Conservation (phyloP, 108 stramenopile species). For the Nitzschia inconspicua region DNA sequence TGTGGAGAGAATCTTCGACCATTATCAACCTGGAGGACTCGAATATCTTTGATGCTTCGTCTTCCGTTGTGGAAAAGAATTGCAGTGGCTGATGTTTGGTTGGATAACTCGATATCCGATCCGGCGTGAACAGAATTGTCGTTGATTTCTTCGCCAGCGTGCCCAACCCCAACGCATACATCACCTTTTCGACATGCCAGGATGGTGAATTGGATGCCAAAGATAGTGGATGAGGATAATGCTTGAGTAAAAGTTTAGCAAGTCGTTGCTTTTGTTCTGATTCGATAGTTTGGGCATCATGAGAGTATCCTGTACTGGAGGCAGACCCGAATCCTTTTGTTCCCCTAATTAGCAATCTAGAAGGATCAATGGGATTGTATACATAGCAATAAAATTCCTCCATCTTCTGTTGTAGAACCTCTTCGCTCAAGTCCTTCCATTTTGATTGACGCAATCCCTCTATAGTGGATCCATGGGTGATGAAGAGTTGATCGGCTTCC, state of each 20-base stretch:
- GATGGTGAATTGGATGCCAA: slow-evolving; percentile 81
- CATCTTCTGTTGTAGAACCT: slow-evolving; percentile 13
- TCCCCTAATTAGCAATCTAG: slow-evolving; percentile 29
- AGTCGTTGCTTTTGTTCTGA: slow-evolving; percentile 12
- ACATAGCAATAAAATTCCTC: slow-evolving; percentile 57
- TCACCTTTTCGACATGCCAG: slow-evolving; percentile 52
- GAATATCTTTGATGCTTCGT: background rate
- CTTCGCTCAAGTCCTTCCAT: slow-evolving; percentile 16
- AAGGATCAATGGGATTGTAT: slow-evolving; percentile 56
- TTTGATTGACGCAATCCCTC: slow-evolving; percentile 69
- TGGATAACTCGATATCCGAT: slow-evolving; percentile 43
- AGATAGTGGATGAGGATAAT: slow-evolving; percentile 39
- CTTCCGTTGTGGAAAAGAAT: slow-evolving; percentile 39
- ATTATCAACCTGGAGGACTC: background rate
- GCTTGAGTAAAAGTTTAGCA: slow-evolving; percentile 11
- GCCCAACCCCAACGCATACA: slow-evolving; percentile 52
- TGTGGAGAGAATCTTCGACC: slow-evolving; percentile 44
- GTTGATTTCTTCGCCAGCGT: slow-evolving; percentile 15
- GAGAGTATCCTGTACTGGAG: slow-evolving; percentile 60
- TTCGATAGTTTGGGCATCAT: slow-evolving; percentile 27
- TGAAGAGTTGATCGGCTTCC: slow-evolving; percentile 63
- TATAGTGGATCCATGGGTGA: slow-evolving; percentile 72
- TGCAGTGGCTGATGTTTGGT: slow-evolving; percentile 61
- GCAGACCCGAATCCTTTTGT: background rate
- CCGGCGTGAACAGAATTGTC: slow-evolving; percentile 62